These are phyloP conservation scores for Raddia guianensis DNA, from an alignment of 176 grass and related monocot genomes.

Conservation along the genomic window DNA sequence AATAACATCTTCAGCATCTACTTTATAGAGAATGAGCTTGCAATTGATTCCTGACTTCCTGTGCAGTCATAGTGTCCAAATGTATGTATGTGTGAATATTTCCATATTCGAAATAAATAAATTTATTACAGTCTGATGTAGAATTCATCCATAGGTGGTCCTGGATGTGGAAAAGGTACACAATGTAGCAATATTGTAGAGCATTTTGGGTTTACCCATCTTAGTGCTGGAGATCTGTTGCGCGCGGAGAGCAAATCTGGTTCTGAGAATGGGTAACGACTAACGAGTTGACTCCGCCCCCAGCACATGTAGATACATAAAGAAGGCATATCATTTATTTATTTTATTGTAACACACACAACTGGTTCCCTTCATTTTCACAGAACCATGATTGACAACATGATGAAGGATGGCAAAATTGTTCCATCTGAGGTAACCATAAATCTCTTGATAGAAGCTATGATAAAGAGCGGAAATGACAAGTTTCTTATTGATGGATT, in stretches of 20 bases:
- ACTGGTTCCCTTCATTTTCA: constrained; percentile 12
- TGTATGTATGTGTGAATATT: not conserved
- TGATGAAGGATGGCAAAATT: constrained; percentile 75
- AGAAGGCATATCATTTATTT: not conserved
- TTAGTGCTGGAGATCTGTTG: constrained; percentile 61
- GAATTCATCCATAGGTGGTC: constrained; percentile 46
- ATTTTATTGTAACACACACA: not conserved
- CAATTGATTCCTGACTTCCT: constrained; percentile 13
- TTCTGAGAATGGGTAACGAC: constrained; percentile 62
- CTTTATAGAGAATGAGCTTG: not conserved
- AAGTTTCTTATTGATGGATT: constrained; percentile 72
- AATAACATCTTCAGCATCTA: not conserved
- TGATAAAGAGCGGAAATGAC: constrained; percentile 58
- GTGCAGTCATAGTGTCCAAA: not conserved
- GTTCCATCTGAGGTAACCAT: constrained; percentile 69
- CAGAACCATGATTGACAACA: constrained; percentile 69
- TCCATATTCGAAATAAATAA: not conserved
- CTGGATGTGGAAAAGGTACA: constrained; percentile 67
- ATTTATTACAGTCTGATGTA: not conserved
- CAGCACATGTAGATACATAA: not conserved
- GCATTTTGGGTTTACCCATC: constrained; percentile 63
- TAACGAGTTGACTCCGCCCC: constrained; percentile 9
- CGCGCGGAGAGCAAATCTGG: constrained; percentile 64
- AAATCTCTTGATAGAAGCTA: constrained; percentile 62
- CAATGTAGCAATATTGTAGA: constrained; percentile 60